These are phyloP conservation scores for Ustilago xerochloae DNA, from an alignment of 1,284 basidiomycete species.

Conservation along the genomic window DNA sequence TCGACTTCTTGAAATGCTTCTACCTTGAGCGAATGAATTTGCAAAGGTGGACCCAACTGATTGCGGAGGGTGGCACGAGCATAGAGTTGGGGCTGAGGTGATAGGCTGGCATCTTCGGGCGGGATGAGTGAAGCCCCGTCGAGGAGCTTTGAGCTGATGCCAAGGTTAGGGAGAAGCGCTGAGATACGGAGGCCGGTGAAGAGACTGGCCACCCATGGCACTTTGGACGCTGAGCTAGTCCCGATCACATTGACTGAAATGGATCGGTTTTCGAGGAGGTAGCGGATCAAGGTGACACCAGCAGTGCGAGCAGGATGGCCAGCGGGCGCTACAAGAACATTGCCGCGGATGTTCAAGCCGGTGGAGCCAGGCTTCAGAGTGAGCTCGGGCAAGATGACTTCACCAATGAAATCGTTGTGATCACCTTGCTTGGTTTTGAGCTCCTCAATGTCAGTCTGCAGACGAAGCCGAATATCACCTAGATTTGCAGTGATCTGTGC, in stretches of 20 bases:
- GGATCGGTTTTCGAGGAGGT: conserved; percentile 49
- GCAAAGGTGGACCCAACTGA: conserved; percentile 45
- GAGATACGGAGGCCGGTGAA: conserved; percentile 34
- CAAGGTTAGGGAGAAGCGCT: conserved; percentile 45
- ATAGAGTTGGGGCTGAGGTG: conserved; percentile 25
- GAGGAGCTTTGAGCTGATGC: conserved; percentile 41
- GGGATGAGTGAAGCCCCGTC: conserved; percentile 54
- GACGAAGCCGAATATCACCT: conserved; percentile 24
- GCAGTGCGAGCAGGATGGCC: conserved; percentile 19
- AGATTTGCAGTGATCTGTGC: conserved; percentile 26
- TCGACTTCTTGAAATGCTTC: conserved; percentile 25
- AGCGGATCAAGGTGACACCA: conserved; percentile 34
- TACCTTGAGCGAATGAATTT: conserved; percentile 40
- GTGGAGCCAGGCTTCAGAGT: conserved; percentile 27
- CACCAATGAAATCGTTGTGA: conserved; percentile 27
- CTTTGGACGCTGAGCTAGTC: conserved; percentile 24
- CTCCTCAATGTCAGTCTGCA: conserved; percentile 39
- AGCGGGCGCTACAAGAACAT: conserved; percentile 11
- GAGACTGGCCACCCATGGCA: conserved; percentile 46
- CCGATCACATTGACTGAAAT: conserved; percentile 34
- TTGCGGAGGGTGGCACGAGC: conserved; percentile 56
- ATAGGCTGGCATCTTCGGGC: conserved; percentile 4
- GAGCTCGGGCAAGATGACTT: conserved; percentile 28
- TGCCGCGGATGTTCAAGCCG: conserved; percentile 14
- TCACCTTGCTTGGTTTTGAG: conserved; percentile 15